phyloP scores from a whole-genome alignment of 2,329 filamentous ascomycete genomes.

The Juglanconis sp. region DNA sequence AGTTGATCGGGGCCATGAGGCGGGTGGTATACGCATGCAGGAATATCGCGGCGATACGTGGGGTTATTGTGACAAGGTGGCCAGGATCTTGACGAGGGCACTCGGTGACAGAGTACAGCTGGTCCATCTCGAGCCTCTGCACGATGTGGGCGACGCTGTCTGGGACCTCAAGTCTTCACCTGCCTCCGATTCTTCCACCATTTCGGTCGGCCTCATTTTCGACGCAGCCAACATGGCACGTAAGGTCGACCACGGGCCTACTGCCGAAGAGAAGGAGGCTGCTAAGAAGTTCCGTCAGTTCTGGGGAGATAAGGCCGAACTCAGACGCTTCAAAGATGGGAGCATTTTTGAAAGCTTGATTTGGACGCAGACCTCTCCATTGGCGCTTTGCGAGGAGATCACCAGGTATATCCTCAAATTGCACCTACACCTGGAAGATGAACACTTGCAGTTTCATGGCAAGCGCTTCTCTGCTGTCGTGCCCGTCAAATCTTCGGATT shows the following conservation, averaged over 20 bases:
- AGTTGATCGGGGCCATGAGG: constrained; percentile 21
- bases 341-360: constrained; percentile 89
- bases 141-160: constrained; percentile 21
- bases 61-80: constrained; percentile 54
- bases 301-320: constrained; percentile 91
- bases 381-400: constrained; percentile 76
- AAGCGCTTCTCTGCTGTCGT: constrained; percentile 49
- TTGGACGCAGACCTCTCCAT: constrained; percentile 66
- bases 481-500: constrained; percentile 44
- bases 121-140: constrained; percentile 49
- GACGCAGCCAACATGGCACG: constrained; percentile 70
- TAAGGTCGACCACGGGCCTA: constrained; percentile 81
- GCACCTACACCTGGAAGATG: constrained; percentile 62
- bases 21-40: constrained; percentile 16
- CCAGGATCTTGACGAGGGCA: constrained; percentile 65
- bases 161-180: constrained; percentile 47
- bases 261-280: constrained; percentile 80
- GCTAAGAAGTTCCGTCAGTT: constrained; percentile 81
- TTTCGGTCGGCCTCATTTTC: constrained; percentile 68
- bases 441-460: constrained; percentile 50
- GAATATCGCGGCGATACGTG: constrained; percentile 41
- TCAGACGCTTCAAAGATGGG: constrained; percentile 92
- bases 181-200: constrained; percentile 21
- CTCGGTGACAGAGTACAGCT: constrained; percentile 71
- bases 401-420: constrained; percentile 65